Percentiles rank a stretch among this genome's conserved stretches.
These are phyloP conservation scores for Trichoderma gamsii DNA, from an alignment of 495 filamentous ascomycete genomes.

Conservation along the genomic window DNA sequence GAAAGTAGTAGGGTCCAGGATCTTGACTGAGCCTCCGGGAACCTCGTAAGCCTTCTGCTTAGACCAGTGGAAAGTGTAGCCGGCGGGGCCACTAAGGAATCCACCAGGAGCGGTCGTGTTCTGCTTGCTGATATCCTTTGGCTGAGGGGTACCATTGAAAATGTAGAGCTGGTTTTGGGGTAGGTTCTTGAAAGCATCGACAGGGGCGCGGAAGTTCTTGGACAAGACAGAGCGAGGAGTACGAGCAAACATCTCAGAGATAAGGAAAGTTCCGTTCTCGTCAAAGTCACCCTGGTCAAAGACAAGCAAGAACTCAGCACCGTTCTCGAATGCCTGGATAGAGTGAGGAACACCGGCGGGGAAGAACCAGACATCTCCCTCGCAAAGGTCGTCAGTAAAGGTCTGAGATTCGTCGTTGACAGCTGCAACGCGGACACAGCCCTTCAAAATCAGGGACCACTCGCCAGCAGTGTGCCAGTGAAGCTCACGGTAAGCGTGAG, in stretches of 20 bases:
- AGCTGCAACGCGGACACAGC: conserved; percentile 54
- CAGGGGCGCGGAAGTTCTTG: conserved; percentile 54
- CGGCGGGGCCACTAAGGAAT: conserved; percentile 40
- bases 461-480: conserved; percentile 69
- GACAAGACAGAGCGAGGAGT: conserved; percentile 58
- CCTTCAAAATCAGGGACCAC: conserved; percentile 61
- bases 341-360: conserved; percentile 60
- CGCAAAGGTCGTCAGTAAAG: conserved; percentile 59
- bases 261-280: conserved; percentile 64
- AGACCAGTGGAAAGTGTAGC: conserved; percentile 64
- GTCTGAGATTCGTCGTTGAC: conserved; percentile 58
- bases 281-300: conserved; percentile 66
- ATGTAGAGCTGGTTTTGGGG: conserved; percentile 60
- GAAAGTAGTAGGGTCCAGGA: conserved; percentile 59
- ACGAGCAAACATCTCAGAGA: conserved; percentile 56
- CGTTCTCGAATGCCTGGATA: conserved; percentile 58
- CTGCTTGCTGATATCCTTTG: conserved; percentile 53
- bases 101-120: conserved; percentile 58
- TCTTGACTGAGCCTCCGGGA: conserved; percentile 61
- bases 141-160: conserved; percentile 59
- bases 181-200: conserved; percentile 51
- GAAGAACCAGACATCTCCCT: conserved; percentile 70
- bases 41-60: conserved; percentile 52
- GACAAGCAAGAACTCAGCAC: conserved; percentile 63
- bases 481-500: conserved; percentile 60